Evolutionary conservation across 108 stramenopile species (phyloP).

Genomic region (Cyclostephanos tholiformis): DNA sequence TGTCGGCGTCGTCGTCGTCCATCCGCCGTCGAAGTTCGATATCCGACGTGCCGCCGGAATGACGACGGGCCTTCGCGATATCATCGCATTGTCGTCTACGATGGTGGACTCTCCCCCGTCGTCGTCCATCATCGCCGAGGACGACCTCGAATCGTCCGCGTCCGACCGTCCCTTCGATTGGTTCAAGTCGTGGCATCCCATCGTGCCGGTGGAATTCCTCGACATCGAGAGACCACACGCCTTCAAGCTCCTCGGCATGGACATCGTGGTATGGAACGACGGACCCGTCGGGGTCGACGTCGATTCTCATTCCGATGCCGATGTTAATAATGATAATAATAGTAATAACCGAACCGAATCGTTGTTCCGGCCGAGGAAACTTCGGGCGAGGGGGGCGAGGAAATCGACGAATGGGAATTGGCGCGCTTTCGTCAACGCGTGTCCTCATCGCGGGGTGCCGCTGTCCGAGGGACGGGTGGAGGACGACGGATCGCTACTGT

Average conservation of each 20-base stretch:
- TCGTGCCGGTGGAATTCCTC: slow-evolving; percentile 36
- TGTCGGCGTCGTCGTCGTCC: too few relatives aligned
- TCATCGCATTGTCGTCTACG: too few relatives aligned
- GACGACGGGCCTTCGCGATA: too few relatives aligned
- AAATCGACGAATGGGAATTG: slow-evolving; percentile 13
- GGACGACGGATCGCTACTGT: slow-evolving; percentile 54
- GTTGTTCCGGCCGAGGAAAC: slow-evolving; percentile 29
- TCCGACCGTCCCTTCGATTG: slow-evolving; percentile 30
- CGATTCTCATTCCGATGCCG: too few relatives aligned
- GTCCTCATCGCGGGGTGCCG: slow-evolving; percentile 59
- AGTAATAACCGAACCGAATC: neutral
- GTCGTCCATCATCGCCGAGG: too few relatives aligned
- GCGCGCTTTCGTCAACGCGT: slow-evolving; percentile 46
- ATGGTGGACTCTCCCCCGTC: too few relatives aligned
- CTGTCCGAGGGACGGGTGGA: slow-evolving; percentile 67
- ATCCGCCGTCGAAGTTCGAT: too few relatives aligned
- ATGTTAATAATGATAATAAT: too few relatives aligned
- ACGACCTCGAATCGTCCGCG: too few relatives aligned
- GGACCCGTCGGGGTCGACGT: too few relatives aligned
- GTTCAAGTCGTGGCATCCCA: slow-evolving; percentile 50
- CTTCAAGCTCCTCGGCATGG: slow-evolving; percentile 43
- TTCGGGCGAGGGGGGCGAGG: slow-evolving; percentile 8
- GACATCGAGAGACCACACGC: slow-evolving; percentile 42
- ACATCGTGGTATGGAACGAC: slow-evolving; percentile 54
- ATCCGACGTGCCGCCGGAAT: too few relatives aligned